A percentile compares a stretch with the other conserved stretches of the same genome.
These are phyloP conservation scores for Ascoidea asiatica DNA, from an alignment of 805 yeast species.

Conservation along the genomic window DNA sequence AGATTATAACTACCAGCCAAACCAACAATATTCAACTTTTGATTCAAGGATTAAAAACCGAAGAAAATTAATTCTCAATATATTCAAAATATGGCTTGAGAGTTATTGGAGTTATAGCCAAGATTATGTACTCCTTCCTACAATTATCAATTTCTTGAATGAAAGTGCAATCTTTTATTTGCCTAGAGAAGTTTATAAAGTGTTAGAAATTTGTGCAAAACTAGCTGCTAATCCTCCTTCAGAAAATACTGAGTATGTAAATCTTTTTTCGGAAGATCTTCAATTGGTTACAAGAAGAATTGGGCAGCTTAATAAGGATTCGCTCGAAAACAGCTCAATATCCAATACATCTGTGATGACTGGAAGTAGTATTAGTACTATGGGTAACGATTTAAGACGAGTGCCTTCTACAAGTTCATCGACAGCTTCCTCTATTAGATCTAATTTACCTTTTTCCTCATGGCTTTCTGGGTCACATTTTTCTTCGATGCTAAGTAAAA, in stretches of 20 bases:
- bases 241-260: conserved; percentile 8
- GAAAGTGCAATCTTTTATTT: conserved; percentile 51
- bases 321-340: not conserved
- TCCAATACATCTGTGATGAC: conserved; percentile 34
- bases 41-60: conserved; percentile 41
- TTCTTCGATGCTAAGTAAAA: conserved; percentile 22
- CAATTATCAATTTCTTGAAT: conserved; percentile 65
- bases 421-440: conserved; percentile 27
- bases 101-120: conserved; percentile 66
- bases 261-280: conserved; percentile 3
- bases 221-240: conserved; percentile 41
- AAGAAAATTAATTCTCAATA: conserved; percentile 50
- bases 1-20: too few relatives aligned
- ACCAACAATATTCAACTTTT: conserved; percentile 5
- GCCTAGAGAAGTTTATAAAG: conserved; percentile 51
- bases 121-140: conserved; percentile 52
- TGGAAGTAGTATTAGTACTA: conserved; percentile 36
- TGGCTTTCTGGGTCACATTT: conserved; percentile 28
- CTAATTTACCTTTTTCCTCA: conserved; percentile 18
- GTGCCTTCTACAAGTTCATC: conserved; percentile 14
- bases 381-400: conserved; percentile 31
- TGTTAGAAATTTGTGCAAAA: conserved; percentile 50
- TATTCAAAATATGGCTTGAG: conserved; percentile 78
- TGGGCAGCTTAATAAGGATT: conserved; percentile 2
- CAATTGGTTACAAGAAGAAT: conserved; percentile 9